Evolutionary conservation across 2,329 filamentous ascomycete genomes (phyloP).

Genomic region (Bipolaris sorokiniana): DNA sequence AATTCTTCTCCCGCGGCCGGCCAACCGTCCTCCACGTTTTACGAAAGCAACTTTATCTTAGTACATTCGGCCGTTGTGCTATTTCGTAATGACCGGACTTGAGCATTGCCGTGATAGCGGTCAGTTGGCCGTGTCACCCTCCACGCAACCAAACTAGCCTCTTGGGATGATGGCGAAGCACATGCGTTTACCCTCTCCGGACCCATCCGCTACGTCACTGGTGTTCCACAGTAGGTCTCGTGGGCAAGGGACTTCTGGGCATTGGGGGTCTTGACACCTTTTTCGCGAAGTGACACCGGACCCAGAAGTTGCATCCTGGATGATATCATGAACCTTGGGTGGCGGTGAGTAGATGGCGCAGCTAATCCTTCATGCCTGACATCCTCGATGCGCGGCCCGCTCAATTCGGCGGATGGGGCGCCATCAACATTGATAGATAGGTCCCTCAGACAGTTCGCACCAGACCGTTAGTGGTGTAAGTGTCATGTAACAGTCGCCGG

Average conservation of each 20-base stretch:
- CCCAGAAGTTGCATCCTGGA: slow-evolving; percentile 4
- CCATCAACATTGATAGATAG: background rate
- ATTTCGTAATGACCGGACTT: background rate
- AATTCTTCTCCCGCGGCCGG: slow-evolving; percentile 6
- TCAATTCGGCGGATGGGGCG: background rate
- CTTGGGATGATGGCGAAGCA: slow-evolving; percentile 4
- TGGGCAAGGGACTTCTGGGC: slow-evolving; percentile 4
- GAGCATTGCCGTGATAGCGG: slow-evolving; percentile 2
- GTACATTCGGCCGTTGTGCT: background rate
- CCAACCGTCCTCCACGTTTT: background rate
- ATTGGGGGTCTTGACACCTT: slow-evolving; percentile 1
- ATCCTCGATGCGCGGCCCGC: background rate
- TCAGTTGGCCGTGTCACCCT: slow-evolving; percentile 9
- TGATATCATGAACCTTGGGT: slow-evolving; percentile 5
- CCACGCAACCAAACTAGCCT: slow-evolving; percentile 2
- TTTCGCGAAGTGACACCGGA: slow-evolving; percentile 1
- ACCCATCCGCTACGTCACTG: slow-evolving; percentile 7
- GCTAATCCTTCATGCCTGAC: background rate
- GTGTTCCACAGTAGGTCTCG: slow-evolving; percentile 10
- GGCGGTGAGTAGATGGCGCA: slow-evolving; percentile 1
- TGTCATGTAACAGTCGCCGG: background rate
- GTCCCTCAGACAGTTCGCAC: background rate
- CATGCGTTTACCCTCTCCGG: background rate
- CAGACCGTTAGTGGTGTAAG: background rate
- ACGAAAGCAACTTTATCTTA: slow-evolving; percentile 2